These are phyloP conservation scores for Tuber indicum DNA, from an alignment of 495 filamentous ascomycete genomes.

Conservation along the genomic window DNA sequence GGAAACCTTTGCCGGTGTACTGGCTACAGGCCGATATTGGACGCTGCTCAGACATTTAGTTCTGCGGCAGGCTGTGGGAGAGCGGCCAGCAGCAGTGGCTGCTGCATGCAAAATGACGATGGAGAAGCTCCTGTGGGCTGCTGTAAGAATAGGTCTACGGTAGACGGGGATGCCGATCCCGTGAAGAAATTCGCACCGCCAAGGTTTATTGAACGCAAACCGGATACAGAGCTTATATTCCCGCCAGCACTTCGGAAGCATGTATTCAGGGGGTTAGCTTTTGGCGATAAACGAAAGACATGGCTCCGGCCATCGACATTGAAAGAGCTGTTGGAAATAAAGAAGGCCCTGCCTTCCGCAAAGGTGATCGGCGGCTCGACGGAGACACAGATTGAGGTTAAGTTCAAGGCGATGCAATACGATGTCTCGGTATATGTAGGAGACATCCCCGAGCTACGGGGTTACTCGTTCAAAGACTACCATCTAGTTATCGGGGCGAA, in stretches of 20 bases:
- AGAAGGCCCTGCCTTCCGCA: slow-evolving; percentile 71
- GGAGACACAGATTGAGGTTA: slow-evolving; percentile 96
- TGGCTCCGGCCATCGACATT: slow-evolving; percentile 89
- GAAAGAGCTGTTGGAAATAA: slow-evolving; percentile 84
- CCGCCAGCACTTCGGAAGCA: slow-evolving; percentile 77
- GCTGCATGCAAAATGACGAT: slow-evolving; percentile 59
- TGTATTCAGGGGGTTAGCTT: slow-evolving; percentile 69
- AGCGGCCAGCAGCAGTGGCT: slow-evolving; percentile 48
- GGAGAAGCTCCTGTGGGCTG: slow-evolving; percentile 51
- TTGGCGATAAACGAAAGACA: slow-evolving; percentile 89
- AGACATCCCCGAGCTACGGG: slow-evolving; percentile 79
- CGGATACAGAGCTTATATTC: slow-evolving; percentile 92
- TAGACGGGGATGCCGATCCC: slow-evolving; percentile 46
- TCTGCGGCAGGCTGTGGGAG: slow-evolving; percentile 51
- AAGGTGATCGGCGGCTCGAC: slow-evolving; percentile 95
- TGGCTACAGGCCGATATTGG: slow-evolving; percentile 87
- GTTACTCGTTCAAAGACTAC: slow-evolving; percentile 72
- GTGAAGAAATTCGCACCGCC: slow-evolving; percentile 70
- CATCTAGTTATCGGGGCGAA: slow-evolving; percentile 86
- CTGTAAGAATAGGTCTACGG: slow-evolving; percentile 48
- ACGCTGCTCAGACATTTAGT: slow-evolving; percentile 76
- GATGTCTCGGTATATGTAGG: slow-evolving; percentile 83
- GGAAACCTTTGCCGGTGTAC: slow-evolving; percentile 95
- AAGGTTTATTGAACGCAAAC: slow-evolving; percentile 86
- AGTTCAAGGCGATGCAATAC: slow-evolving; percentile 94